phyloP scores from a whole-genome alignment of 2,329 filamentous ascomycete species.

The Malbranchea cinnamomea region DNA sequence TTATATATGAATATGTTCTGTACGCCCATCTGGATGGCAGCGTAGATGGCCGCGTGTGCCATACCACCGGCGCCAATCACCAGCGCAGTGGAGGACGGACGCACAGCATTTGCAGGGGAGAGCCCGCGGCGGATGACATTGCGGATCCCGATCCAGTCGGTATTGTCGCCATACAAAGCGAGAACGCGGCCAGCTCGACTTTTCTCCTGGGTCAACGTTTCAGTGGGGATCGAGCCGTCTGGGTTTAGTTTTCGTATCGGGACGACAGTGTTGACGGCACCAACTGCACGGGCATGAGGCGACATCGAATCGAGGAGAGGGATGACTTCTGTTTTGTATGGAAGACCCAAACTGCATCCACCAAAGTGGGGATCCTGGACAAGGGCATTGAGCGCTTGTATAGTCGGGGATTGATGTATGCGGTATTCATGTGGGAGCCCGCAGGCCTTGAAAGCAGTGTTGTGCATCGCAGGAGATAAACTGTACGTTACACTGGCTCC shows the following conservation, averaged over 20 bases:
- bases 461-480: constrained; percentile 65
- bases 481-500: constrained; percentile 60
- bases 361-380: constrained; percentile 54
- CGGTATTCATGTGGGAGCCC: constrained; percentile 55
- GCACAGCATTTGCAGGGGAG: constrained; percentile 54
- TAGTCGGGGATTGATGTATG: constrained; percentile 46
- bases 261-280: constrained; percentile 61
- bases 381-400: constrained; percentile 49
- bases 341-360: constrained; percentile 55
- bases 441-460: constrained; percentile 48
- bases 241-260: constrained; percentile 48
- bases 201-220: constrained; percentile 40
- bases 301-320: constrained; percentile 51
- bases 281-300: constrained; percentile 57
- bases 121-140: constrained; percentile 58
- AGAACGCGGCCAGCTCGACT: constrained; percentile 51
- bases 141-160: constrained; percentile 66
- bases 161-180: constrained; percentile 64
- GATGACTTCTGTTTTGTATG: constrained; percentile 60
- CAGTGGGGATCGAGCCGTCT: constrained; percentile 42
- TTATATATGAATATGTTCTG: constrained; percentile 26
- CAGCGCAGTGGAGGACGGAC: constrained; percentile 38
- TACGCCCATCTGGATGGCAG: constrained; percentile 24
- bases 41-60: constrained; percentile 27
- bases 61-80: constrained; percentile 46